These are phyloP conservation scores for Tolypocladium sp. DNA, from an alignment of 2,329 filamentous ascomycete species.

Conservation along the genomic window DNA sequence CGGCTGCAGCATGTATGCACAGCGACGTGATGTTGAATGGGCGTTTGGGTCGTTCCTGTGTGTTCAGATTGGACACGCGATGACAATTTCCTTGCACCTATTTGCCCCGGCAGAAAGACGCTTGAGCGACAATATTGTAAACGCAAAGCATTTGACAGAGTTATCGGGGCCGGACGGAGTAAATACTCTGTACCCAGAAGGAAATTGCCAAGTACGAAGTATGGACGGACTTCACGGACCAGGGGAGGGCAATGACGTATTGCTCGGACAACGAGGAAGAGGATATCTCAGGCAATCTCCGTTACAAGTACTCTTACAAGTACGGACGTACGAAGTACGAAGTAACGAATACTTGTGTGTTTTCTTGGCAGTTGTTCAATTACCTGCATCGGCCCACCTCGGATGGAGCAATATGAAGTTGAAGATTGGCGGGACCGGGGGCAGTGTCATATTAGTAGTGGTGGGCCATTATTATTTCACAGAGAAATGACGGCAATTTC, in stretches of 20 bases:
- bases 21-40: too few relatives aligned
- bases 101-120: not conserved
- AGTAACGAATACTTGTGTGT: too few relatives aligned
- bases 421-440: not conserved
- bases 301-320: too few relatives aligned
- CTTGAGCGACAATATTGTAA: not conserved
- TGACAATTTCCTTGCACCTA: too few relatives aligned
- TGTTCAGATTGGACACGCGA: too few relatives aligned
- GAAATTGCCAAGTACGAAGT: too few relatives aligned
- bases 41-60: too few relatives aligned
- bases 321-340: too few relatives aligned
- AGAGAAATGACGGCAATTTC: slow-evolving; percentile 1
- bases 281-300: not conserved
- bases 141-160: not conserved
- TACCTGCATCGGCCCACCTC: not conserved
- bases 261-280: not conserved
- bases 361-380: not conserved
- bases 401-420: not conserved
- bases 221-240: not conserved
- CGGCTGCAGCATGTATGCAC: too few relatives aligned
- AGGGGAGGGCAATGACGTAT: not conserved
- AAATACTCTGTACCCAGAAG: not conserved
- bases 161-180: not conserved
- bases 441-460: not conserved
- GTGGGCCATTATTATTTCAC: not conserved